Conservation (phyloP, 1,284 basidiomycete species). For the Ceratobasidium sp. region DNA sequence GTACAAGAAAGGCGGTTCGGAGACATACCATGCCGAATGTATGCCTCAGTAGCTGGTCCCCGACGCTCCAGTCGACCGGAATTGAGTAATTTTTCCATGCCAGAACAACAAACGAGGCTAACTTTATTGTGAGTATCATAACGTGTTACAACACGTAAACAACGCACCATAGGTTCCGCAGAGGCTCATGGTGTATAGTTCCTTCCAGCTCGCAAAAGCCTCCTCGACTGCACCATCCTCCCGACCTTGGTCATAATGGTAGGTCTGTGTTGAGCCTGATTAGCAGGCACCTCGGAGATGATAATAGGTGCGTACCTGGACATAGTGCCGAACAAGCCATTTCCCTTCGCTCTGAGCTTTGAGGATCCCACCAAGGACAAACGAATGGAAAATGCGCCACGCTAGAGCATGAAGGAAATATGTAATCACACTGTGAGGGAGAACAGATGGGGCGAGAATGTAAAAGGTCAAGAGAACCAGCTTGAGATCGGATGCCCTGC, state of each 20-base stretch:
- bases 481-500: constrained; percentile 71
- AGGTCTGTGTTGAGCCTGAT: constrained; percentile 47
- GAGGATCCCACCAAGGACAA: constrained; percentile 85
- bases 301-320: constrained; percentile 61
- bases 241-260: constrained; percentile 49
- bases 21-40: constrained; percentile 79
- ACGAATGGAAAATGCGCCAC: constrained; percentile 90
- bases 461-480: constrained; percentile 67
- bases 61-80: constrained; percentile 84
- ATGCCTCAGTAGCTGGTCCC: constrained; percentile 88
- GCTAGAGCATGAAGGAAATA: constrained; percentile 83
- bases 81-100: constrained; percentile 88
- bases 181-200: constrained; percentile 89
- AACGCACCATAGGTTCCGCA: constrained; percentile 91
- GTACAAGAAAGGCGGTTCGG: neutral
- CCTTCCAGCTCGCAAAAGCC: constrained; percentile 95
- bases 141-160: constrained; percentile 36
- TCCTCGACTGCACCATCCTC: constrained; percentile 80
- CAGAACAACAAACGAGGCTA: constrained; percentile 81
- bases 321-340: constrained; percentile 91
- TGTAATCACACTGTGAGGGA: constrained; percentile 54
- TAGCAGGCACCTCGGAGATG: constrained; percentile 62
- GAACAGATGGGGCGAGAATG: constrained; percentile 56
- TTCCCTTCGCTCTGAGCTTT: constrained; percentile 85
- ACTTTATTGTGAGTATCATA: neutral